These are phyloP conservation scores for Terfezia boudieri DNA, from an alignment of 495 filamentous ascomycete genomes.

Conservation along the genomic window DNA sequence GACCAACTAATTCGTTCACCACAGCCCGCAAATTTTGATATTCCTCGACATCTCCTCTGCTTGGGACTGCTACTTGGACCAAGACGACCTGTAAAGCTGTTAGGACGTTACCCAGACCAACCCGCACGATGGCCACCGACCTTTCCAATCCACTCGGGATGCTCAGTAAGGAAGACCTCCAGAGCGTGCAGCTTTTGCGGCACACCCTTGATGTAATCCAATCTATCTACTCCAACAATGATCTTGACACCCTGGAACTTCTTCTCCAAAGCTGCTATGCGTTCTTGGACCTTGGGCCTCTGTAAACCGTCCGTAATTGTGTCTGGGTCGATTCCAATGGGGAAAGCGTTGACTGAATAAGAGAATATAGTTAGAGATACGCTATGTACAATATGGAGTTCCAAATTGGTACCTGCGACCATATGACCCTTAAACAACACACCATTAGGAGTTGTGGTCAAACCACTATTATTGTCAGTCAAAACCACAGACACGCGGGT, in stretches of 20 bases:
- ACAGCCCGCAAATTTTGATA: conserved; percentile 80
- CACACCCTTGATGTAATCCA: conserved; percentile 95
- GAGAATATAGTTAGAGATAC: neutral
- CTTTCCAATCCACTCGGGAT: conserved; percentile 80
- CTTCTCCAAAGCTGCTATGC: conserved; percentile 52
- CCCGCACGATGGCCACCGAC: conserved; percentile 21
- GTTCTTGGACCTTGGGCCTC: conserved; percentile 53
- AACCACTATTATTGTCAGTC: conserved; percentile 27
- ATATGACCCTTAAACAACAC: conserved; percentile 55
- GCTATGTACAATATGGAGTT: too few relatives aligned
- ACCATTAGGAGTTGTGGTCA: conserved; percentile 61
- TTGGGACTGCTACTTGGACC: conserved; percentile 83
- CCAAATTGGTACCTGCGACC: conserved; percentile 18
- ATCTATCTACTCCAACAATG: conserved; percentile 77
- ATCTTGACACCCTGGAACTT: conserved; percentile 73
- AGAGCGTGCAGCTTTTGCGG: conserved; percentile 82
- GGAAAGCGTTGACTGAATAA: conserved; percentile 52
- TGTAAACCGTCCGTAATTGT: conserved; percentile 77
- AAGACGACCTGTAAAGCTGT: conserved; percentile 27
- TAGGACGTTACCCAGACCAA: too few relatives aligned
- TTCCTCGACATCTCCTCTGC: conserved; percentile 81
- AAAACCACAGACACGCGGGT: conserved; percentile 2
- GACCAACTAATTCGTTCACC: conserved; percentile 73
- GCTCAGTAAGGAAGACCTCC: conserved; percentile 71
- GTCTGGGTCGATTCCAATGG: conserved; percentile 88